phyloP scores from a whole-genome alignment of 371 early-diverging fungal genomes.

The Rhizopus arrhizus region DNA sequence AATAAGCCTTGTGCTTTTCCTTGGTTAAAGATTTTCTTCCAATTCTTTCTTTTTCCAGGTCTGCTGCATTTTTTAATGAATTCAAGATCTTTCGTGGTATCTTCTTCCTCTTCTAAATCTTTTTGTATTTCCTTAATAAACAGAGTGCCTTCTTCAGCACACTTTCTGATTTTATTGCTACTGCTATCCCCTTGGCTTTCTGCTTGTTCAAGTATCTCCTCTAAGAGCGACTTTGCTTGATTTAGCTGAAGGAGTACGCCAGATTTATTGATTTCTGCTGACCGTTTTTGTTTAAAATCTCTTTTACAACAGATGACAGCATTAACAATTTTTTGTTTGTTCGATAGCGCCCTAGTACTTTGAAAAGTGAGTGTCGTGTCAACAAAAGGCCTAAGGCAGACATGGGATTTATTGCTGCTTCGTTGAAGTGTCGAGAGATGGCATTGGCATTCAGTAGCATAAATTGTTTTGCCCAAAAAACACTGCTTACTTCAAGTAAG shows the following conservation, averaged over 20 bases:
- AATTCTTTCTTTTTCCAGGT: constrained; percentile 13
- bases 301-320: background rate
- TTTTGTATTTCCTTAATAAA: background rate
- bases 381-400: constrained; percentile 12
- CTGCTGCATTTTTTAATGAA: too few relatives aligned
- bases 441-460: constrained; percentile 8
- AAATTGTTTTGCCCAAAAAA: constrained; percentile 17
- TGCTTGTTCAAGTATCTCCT: constrained; percentile 6
- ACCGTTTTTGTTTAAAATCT: constrained; percentile 8
- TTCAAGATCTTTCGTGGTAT: background rate
- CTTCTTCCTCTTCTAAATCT: background rate
- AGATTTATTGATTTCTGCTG: constrained; percentile 5
- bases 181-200: background rate
- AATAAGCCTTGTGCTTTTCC: constrained; percentile 13
- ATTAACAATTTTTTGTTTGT: constrained; percentile 3
- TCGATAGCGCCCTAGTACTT: constrained; percentile 12
- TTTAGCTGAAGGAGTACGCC: background rate
- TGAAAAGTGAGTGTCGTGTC: constrained; percentile 4
- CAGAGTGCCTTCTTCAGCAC: background rate
- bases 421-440: background rate
- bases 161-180: constrained; percentile 1
- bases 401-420: constrained; percentile 7
- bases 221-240: constrained; percentile 7
- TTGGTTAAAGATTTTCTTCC: constrained; percentile 13
- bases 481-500: constrained; percentile 11